Conservation (phyloP, 805 yeast species). For the Candida easanensis region DNA sequence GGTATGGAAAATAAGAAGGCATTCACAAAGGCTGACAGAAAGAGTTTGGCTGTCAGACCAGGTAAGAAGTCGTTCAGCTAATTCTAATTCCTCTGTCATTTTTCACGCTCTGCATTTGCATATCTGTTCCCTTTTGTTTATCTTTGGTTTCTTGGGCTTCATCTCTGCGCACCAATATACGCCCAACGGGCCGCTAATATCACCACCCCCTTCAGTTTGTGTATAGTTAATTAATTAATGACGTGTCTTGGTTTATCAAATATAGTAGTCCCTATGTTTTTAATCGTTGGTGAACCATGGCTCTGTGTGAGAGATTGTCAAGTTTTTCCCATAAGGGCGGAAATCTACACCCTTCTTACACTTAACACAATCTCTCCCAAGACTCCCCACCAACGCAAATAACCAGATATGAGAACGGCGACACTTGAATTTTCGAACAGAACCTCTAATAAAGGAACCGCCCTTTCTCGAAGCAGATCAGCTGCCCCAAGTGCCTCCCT, state of each 20-base stretch:
- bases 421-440: background rate
- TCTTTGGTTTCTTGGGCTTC: background rate
- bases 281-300: too few species aligned
- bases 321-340: too few species aligned
- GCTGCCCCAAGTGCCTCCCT: background rate
- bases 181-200: background rate
- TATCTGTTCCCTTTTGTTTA: background rate
- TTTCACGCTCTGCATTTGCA: conserved; percentile 1
- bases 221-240: too few species aligned
- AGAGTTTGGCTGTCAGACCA: conserved; percentile 35
- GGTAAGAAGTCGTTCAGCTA: conserved; percentile 9
- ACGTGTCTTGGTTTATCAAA: too few species aligned
- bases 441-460: background rate
- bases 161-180: background rate
- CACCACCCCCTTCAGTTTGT: background rate
- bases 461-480: background rate
- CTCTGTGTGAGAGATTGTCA: too few species aligned
- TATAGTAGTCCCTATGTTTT: too few species aligned
- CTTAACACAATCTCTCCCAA: too few species aligned
- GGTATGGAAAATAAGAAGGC: conserved; percentile 61
- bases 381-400: too few species aligned
- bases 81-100: background rate
- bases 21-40: conserved; percentile 55
- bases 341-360: too few species aligned
- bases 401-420: background rate